phyloP scores from a whole-genome alignment of 1,284 basidiomycete species.

The Cutaneotrichosporon curvatum region DNA sequence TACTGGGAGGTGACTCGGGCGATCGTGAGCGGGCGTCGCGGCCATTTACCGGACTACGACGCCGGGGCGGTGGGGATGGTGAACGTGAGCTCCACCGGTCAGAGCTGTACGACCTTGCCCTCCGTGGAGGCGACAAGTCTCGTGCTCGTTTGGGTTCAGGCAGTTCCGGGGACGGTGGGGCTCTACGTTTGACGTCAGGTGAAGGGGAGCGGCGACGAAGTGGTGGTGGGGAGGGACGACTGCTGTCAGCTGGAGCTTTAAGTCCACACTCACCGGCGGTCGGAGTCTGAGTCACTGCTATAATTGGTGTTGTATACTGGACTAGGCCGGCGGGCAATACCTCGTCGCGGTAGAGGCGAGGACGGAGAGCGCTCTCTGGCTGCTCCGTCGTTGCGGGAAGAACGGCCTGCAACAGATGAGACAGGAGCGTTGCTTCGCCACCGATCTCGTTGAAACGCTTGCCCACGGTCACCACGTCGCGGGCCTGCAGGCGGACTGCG shows the following conservation, averaged over 20 bases:
- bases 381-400: background rate
- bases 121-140: conserved; percentile 4
- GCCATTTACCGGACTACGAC: background rate
- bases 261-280: background rate
- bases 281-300: conserved; percentile 5
- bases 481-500: background rate
- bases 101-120: too few species aligned
- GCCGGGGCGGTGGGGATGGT: background rate
- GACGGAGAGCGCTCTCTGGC: background rate
- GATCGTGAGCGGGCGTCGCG: background rate
- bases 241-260: conserved; percentile 1
- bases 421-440: too few species aligned
- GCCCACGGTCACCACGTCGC: background rate
- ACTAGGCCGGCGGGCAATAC: background rate
- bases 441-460: too few species aligned
- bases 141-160: conserved; percentile 10
- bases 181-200: conserved; percentile 5
- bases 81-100: background rate
- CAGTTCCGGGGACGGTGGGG: conserved; percentile 2
- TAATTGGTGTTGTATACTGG: background rate
- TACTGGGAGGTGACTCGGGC: background rate
- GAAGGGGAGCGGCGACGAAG: conserved; percentile 6
- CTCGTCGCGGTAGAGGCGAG: background rate
- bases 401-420: background rate
- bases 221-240: conserved; percentile 1